Conservation (phyloP, 108 stramenopile species). For the Nitzschia sp. region DNA sequence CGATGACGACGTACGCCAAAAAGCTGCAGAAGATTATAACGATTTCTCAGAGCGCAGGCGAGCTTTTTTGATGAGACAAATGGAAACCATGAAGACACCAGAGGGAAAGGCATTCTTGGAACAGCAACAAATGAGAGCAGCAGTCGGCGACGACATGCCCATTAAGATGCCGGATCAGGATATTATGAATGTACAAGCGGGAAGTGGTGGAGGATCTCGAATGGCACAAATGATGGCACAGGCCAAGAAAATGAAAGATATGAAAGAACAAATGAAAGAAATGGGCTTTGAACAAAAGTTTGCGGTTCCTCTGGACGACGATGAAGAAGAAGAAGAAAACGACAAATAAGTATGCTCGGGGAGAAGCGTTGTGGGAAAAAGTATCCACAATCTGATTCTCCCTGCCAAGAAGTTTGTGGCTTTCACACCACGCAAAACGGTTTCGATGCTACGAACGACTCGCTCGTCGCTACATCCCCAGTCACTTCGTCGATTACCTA, state of each 20-base stretch:
- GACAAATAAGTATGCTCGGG: constrained; percentile 5
- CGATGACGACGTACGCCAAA: constrained; percentile 11
- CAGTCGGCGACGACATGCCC: background rate
- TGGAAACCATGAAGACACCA: constrained; percentile 22
- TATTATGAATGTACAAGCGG: background rate
- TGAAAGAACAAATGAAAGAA: constrained; percentile 9
- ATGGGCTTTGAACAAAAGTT: constrained; percentile 25
- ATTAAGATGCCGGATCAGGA: constrained; percentile 9
- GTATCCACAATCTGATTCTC: no score
- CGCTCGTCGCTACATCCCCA: no score
- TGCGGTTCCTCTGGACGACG: constrained; percentile 23
- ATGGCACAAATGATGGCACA: constrained; percentile 40
- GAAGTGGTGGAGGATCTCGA: constrained; percentile 31
- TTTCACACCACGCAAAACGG: no score
- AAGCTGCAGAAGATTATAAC: constrained; percentile 21
- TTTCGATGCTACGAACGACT: no score
- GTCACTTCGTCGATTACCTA: no score
- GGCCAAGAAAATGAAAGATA: constrained; percentile 28
- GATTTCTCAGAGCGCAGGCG: constrained; percentile 29
- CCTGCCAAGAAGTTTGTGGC: no score
- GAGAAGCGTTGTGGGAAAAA: no score
- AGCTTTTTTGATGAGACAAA: constrained; percentile 19
- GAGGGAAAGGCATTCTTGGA: constrained; percentile 28
- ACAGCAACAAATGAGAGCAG: constrained; percentile 8
- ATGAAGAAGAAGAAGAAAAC: constrained; percentile 21